Conservation (phyloP, 257 asterid species). For the Lycium ferocissimum region DNA sequence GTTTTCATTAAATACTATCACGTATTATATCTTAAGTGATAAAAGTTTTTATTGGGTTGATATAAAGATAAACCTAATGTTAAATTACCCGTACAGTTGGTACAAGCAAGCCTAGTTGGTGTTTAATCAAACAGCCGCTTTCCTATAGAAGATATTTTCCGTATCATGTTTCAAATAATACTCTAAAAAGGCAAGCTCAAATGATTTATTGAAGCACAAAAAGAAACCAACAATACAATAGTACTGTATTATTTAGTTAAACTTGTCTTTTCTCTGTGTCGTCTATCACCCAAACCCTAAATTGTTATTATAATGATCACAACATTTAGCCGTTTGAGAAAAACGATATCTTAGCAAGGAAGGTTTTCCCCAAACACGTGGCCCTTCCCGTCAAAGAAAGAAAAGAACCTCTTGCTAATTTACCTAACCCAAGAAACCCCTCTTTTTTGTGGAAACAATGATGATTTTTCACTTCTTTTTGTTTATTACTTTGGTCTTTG, state of each 20-base stretch:
- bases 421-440: conserved; percentile 7
- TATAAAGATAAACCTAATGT: conserved; percentile 9
- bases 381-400: neutral
- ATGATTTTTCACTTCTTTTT: too few relatives aligned
- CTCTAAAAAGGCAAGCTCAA: neutral
- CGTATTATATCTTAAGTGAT: neutral
- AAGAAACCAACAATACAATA: neutral
- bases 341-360: conserved; percentile 43
- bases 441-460: neutral
- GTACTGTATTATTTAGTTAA: neutral
- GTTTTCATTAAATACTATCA: neutral
- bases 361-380: conserved; percentile 43
- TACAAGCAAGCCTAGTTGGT: neutral
- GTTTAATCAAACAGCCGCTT: neutral
- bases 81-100: conserved; percentile 1
- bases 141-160: neutral
- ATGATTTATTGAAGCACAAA: neutral
- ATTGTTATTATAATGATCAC: neutral
- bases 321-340: neutral
- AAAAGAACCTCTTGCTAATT: neutral
- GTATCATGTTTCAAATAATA: neutral
- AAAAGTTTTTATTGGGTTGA: neutral
- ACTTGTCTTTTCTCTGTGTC: neutral
- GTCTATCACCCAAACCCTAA: conserved; percentile 10
- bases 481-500: too few relatives aligned